These are phyloP conservation scores for Ceratobasidium sp. DNA, from an alignment of 1,284 basidiomycete species.

Conservation along the genomic window DNA sequence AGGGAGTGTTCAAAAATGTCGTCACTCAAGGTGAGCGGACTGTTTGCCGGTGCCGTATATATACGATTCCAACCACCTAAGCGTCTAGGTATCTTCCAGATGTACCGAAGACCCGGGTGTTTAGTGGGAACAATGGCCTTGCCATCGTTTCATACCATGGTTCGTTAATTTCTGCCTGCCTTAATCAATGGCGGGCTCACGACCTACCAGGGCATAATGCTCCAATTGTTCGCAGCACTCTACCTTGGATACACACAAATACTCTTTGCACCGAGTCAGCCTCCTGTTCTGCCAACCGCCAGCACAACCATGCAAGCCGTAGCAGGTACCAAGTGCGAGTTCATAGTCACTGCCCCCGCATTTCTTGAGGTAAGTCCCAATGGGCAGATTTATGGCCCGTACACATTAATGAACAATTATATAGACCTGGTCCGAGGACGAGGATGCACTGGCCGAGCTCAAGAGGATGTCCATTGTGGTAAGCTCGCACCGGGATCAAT, in stretches of 20 bases:
- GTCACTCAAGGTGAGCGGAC: conserved; percentile 16
- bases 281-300: conserved; percentile 42
- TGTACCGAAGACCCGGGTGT: not conserved
- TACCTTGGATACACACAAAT: conserved; percentile 16
- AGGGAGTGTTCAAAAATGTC: conserved; percentile 19
- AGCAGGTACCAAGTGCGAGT: not conserved
- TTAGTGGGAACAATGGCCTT: conserved; percentile 13
- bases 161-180: not conserved
- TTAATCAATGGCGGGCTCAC: not conserved
- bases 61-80: not conserved
- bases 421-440: conserved; percentile 44
- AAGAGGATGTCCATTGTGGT: conserved; percentile 42
- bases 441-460: conserved; percentile 36
- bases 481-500: not conserved
- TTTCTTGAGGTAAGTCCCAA: conserved; percentile 43
- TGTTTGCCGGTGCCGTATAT: not conserved
- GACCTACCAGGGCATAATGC: not conserved
- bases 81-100: not conserved
- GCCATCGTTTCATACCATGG: conserved; percentile 27
- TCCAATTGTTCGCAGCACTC: not conserved
- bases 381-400: no score
- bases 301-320: conserved; percentile 34
- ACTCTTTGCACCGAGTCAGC: conserved; percentile 43
- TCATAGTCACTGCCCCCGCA: conserved; percentile 40
- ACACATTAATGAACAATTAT: not conserved